Evolutionary conservation across 2,329 filamentous ascomycete genomes (phyloP), one percentile per base, ranked within the genome.

Genomic region (Apiospora aurea): DNA sequence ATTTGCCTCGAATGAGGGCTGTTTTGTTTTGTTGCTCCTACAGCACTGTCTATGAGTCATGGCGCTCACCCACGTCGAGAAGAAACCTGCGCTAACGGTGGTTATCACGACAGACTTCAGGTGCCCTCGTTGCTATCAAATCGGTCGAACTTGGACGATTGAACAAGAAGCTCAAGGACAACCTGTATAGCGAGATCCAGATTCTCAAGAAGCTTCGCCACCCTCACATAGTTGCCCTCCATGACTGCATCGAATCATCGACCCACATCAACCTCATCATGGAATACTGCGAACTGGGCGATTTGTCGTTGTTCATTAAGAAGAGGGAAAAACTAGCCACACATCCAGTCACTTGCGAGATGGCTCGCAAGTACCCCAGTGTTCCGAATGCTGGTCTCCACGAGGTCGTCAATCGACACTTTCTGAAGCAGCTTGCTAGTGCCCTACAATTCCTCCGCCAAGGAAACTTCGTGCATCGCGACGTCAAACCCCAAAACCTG

Each of bases 261-360:
- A 92, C 92, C 29, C 94, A 97, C 79, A 98, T 98, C 83, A 96
- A 99, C 83, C 89, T 99, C 72, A 92, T 98, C 75, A 99, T 98
- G 96, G 96, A 99, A 84, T 98, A 97, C 83, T 98, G 96, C 84
- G 94, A 97, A 80, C 89, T 99, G 53, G 96, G 96, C 29, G 96
- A 99, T 80, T 85, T 99, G 72, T 97, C 96, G 14, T 88, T 96
- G 70, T 98, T 99, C 83, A 98, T 99, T 85, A 97, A 96, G 87
- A 97, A 96, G 84, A 90, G 96, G 73, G 91, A 96, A 73, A 93
- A 92, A 79, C 89, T 98, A 66, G 88, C 87, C 64, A 92, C 92
- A 69, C 93, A 97, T 80, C 91, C 93, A 41, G 92, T 94, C 70
- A 96, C 96, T 4, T 90, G 91, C 79, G 94, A 97, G 77, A 96